These are phyloP conservation scores for Trichoderma aggressivum DNA, from an alignment of 2,329 filamentous ascomycete genomes.

Conservation along the genomic window DNA sequence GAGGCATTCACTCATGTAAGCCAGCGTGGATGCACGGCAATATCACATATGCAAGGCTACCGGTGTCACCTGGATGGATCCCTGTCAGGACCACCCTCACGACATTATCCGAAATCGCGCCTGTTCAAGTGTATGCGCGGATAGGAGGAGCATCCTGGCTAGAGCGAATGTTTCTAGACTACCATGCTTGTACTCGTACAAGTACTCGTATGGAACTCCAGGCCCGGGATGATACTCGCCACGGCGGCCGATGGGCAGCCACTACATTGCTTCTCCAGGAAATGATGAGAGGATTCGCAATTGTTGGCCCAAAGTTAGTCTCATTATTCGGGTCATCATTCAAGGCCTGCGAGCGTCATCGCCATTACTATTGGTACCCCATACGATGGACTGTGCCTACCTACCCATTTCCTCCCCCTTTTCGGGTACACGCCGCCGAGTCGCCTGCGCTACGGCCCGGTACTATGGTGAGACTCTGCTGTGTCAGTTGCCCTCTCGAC, in stretches of 20 bases:
- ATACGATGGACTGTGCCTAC: not conserved
- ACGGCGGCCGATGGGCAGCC: not conserved
- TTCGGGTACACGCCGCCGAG: not conserved
- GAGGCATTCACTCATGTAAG: not conserved
- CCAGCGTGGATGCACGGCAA: slow-evolving; percentile 12
- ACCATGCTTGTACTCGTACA: not conserved
- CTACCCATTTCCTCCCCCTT: not conserved
- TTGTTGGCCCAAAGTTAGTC: not conserved
- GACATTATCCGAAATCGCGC: slow-evolving; percentile 16
- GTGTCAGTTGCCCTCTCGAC: not conserved
- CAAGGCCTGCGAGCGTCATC: not conserved
- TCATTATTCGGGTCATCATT: not conserved
- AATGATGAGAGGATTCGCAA: not conserved
- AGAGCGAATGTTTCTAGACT: slow-evolving; percentile 5
- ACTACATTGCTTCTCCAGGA: slow-evolving; percentile 4
- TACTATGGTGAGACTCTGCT: slow-evolving; percentile 1
- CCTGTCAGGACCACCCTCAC: slow-evolving; percentile 13
- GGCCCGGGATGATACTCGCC: not conserved
- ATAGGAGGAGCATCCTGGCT: not conserved
- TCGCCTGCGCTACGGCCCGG: not conserved
- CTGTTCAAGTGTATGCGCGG: not conserved
- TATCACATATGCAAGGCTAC: slow-evolving; percentile 18
- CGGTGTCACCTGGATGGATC: slow-evolving; percentile 8
- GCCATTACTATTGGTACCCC: not conserved
- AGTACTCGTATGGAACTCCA: not conserved